A percentile compares a stretch with the other conserved stretches of the same genome.
Evolutionary conservation across 345 rosid genomes (phyloP).

Genomic region (Rhodamnia rubescens): DNA sequence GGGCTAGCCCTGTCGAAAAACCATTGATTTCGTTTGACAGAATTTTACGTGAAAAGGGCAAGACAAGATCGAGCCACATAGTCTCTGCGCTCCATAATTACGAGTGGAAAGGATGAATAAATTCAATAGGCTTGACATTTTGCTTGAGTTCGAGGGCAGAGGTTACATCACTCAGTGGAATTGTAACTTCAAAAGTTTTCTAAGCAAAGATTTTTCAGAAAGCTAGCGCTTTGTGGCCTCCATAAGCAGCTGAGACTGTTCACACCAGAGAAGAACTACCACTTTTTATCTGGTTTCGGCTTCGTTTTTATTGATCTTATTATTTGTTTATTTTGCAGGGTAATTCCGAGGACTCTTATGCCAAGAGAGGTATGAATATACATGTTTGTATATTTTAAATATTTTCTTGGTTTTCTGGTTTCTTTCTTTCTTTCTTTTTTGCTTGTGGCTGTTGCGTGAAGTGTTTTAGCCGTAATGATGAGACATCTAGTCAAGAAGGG

Average conservation of each 20-base stretch:
- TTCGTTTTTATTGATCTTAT: background rate
- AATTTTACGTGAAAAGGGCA: background rate
- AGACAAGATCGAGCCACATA: background rate
- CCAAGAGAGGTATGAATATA: conserved; percentile 58
- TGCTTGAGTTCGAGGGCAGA: background rate
- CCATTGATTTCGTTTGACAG: background rate
- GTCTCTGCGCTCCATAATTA: background rate
- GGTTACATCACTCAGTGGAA: background rate
- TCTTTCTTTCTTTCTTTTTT: background rate
- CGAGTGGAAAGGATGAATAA: background rate
- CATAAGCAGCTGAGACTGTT: background rate
- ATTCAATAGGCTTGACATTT: background rate
- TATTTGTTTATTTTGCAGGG: conserved; percentile 35
- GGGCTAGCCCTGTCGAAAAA: background rate
- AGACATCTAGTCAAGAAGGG: background rate
- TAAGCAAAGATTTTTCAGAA: background rate
- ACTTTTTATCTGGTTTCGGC: background rate
- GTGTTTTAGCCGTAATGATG: background rate
- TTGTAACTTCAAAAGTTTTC: background rate
- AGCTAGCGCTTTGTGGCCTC: background rate
- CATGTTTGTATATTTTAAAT: background rate
- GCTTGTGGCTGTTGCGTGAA: background rate
- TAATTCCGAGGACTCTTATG: conserved; percentile 76
- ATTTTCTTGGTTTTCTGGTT: background rate
- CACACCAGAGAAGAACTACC: background rate